Base-by-base conservation (phyloP, 345 rosid genomes). In the Chamaenerion angustifolium region DNA sequence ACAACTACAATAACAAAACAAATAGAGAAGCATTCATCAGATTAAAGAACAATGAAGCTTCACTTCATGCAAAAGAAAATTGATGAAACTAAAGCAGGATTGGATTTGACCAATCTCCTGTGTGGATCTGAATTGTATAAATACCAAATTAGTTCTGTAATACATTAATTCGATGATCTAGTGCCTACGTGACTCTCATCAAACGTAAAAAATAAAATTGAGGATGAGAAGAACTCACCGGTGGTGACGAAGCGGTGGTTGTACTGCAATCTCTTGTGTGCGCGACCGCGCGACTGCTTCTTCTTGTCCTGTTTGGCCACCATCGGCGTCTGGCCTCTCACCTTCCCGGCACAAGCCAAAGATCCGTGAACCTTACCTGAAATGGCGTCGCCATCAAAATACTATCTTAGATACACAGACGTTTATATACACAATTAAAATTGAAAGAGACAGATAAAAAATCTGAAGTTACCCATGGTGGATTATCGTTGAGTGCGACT, bases 341-440 rank as follows among this genome's bases (percentile, higher is more conserved):
- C n/a, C n/a, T n/a, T n/a, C n/a, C n/a, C n/a, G n/a, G n/a, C n/a
- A n/a, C n/a, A n/a, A n/a, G n/a, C n/a, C 67, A 85, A 52, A 2
- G 90, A 81, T 48, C 95, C 95, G 69, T 85, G 95, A 8, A 85
- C 95, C 55, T 85, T 84, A 10, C 94, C 94, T 83, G 71, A 57
- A 2, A 58, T 11, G 21, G 37, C 13, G 0, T 8, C n/a, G 27
- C 16, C 17, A 55, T 0, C 40, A 9, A 0, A 49, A 23, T 19
- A 31, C 11, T 16, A 13, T 8, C 16, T 3, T 6, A 21, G 53
- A 21, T 10, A 11, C 0, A 8, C 12, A 11, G 13, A 9, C 4
- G 27, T 23, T 23, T n/a, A n/a, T 23, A 2, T 23, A 23, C 27
- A 23, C 27, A 23, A 23, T 23, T 23, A 5, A 23, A 23, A 23